Evolutionary conservation across 2,329 filamentous ascomycete species (phyloP), one percentile per base, ranked within the genome.

Genomic region (Ustulina deusta): DNA sequence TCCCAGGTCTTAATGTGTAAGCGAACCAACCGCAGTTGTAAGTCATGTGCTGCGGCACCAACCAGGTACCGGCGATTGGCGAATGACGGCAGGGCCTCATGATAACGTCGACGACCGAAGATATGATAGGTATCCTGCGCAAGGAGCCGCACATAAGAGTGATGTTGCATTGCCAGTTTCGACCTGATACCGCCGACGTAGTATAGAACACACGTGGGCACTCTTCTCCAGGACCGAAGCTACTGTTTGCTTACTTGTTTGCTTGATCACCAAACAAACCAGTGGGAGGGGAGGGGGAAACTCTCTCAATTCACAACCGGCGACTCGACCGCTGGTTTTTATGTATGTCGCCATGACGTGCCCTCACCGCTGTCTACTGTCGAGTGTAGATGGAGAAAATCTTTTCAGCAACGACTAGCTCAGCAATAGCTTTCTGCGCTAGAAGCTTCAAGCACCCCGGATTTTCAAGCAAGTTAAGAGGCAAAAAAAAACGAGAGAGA

Each of bases 121-220:
- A 15, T 46, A 32, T 44, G 56, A 55, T 61, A 48, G n/a, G n/a
- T n/a, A n/a, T n/a, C n/a, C n/a, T n/a, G n/a, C n/a, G n/a, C 5
- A 54, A 55, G 58, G 66, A 69, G 67, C 67, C 67, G 67, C 64
- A 67, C 27, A 61, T 63, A 52, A 64, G 63, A 66, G 60, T 20
- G 44, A 61, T 38, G 22, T 42, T 25, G n/a, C 38, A 49, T 40
- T 38, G 17, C 34, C 17, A 22, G 48, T 48, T 34, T 60, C 15
- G 63, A n/a, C 48, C 15, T 40, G 48, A 65, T 54, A 46, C 22
- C 27, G 38, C 6, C 44, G 20, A 29, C 44, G 15, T 56, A 49
- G 34, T 27, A 44, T 46, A 42, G 40, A 51, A 36, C 46, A 27
- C 29, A 60, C 36, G 20, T 34, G 13, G 29, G 36, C 52, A 46